phyloP scores from a whole-genome alignment of 345 rosid genomes.

The Eutrema yunnanense region DNA sequence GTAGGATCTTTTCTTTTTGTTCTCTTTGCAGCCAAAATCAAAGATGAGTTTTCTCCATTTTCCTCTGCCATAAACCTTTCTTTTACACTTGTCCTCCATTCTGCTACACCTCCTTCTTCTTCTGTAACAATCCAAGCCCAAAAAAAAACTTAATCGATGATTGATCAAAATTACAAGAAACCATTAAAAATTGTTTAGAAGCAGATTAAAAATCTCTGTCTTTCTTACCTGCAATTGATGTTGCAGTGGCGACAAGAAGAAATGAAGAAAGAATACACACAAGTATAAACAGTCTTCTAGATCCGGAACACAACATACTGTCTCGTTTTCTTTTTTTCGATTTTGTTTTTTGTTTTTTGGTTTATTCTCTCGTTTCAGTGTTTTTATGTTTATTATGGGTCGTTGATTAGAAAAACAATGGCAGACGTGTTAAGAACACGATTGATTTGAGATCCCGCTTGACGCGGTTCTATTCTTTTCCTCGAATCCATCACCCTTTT shows the following conservation, averaged over 20 bases:
- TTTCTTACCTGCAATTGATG: constrained; percentile 28
- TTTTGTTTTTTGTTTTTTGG: background rate
- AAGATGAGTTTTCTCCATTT: constrained; percentile 36
- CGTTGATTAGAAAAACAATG: background rate
- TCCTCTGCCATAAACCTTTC: constrained; percentile 59
- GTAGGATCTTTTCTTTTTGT: constrained; percentile 66
- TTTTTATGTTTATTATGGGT: background rate
- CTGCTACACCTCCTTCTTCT: constrained; percentile 17
- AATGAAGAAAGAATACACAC: constrained; percentile 19
- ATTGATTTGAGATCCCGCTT: constrained; percentile 2
- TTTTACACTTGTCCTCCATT: constrained; percentile 33
- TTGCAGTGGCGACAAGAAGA: constrained; percentile 28
- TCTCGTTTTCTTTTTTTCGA: background rate
- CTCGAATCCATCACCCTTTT: background rate
- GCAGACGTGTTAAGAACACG: constrained; percentile 6
- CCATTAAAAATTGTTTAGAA: background rate
- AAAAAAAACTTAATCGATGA: background rate
- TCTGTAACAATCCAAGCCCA: constrained; percentile 19
- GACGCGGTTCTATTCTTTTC: constrained; percentile 25
- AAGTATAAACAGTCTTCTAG: constrained; percentile 23
- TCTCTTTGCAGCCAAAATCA: constrained; percentile 68
- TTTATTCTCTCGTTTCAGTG: background rate
- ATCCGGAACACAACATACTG: constrained; percentile 30
- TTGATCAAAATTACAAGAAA: background rate
- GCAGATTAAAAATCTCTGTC: background rate